phyloP scores from a whole-genome alignment of 2,329 filamentous ascomycete genomes.

The Penicillium sp. region DNA sequence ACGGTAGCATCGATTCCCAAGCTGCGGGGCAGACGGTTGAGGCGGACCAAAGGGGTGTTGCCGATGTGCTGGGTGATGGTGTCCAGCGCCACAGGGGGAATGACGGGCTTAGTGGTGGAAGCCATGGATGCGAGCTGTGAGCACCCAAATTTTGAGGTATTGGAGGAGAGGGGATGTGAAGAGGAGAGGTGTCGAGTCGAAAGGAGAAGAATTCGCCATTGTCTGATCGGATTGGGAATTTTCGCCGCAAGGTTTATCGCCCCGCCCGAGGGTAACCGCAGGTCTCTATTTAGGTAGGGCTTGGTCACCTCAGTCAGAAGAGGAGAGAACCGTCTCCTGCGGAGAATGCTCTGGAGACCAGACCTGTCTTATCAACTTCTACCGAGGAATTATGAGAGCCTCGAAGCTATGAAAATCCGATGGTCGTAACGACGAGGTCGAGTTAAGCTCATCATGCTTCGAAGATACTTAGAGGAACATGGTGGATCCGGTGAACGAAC shows the following conservation, averaged over 20 bases:
- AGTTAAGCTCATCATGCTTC: too few relatives aligned
- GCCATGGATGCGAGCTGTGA: conserved; percentile 41
- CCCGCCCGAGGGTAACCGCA: conserved; percentile 28
- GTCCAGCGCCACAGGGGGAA: conserved; percentile 60
- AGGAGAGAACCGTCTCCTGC: too few relatives aligned
- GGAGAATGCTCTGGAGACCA: too few relatives aligned
- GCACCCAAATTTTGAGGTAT: background rate
- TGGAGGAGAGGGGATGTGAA: background rate
- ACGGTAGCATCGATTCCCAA: conserved; percentile 86
- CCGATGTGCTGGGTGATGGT: conserved; percentile 86
- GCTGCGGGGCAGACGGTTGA: conserved; percentile 91
- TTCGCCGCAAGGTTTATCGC: conserved; percentile 12
- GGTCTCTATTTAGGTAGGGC: background rate
- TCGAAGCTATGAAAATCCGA: too few relatives aligned
- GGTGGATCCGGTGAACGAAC: too few relatives aligned
- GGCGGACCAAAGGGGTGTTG: conserved; percentile 89
- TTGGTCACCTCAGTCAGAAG: too few relatives aligned
- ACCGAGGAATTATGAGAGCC: too few relatives aligned
- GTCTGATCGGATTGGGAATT: conserved; percentile 7
- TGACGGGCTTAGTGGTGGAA: conserved; percentile 50
- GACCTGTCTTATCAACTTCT: too few relatives aligned
- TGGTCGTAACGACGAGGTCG: too few relatives aligned
- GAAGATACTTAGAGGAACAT: too few relatives aligned
- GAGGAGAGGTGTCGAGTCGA: background rate
- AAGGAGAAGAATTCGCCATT: conserved; percentile 17